Conservation (phyloP, 345 rosid genomes). For the Hibiscus mutabilis region DNA sequence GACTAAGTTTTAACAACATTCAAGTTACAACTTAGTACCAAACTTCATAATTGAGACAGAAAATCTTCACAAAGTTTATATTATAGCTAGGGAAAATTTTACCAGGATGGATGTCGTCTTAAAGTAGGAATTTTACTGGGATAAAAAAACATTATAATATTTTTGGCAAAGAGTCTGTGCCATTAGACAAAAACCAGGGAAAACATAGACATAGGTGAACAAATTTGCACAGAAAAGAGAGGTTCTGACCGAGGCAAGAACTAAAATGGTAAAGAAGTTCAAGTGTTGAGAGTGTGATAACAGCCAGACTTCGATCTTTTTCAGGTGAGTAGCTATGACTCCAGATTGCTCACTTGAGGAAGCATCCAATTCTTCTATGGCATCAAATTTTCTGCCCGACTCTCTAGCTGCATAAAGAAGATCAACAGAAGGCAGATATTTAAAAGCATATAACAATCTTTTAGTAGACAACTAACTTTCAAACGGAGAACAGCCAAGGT, state of each 20-base stretch:
- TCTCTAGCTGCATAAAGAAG: conserved; percentile 46
- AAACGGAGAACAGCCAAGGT: background rate
- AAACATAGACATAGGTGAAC: background rate
- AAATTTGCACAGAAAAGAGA: background rate
- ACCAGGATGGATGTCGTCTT: no score
- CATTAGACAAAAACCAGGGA: background rate
- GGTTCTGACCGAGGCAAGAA: conserved; percentile 87
- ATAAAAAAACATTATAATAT: no score
- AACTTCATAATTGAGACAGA: background rate
- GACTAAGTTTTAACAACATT: background rate
- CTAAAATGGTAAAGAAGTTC: conserved; percentile 84
- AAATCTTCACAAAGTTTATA: background rate
- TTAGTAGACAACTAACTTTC: background rate
- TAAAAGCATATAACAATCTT: background rate
- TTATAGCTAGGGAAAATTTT: no score
- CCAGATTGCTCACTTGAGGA: conserved; percentile 59
- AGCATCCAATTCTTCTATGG: conserved; percentile 64
- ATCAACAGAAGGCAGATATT: conserved; percentile 1
- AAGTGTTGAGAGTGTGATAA: conserved; percentile 64
- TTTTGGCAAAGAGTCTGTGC: background rate
- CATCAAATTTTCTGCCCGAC: conserved; percentile 61
- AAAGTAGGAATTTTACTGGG: no score
- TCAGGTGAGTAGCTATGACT: conserved; percentile 44
- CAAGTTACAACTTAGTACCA: background rate
- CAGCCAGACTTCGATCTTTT: conserved; percentile 56